Evolutionary conservation across 2,329 filamentous ascomycete genomes (phyloP), one percentile per base, ranked within the genome.

Genomic region (Aspergillus quadricinctus): DNA sequence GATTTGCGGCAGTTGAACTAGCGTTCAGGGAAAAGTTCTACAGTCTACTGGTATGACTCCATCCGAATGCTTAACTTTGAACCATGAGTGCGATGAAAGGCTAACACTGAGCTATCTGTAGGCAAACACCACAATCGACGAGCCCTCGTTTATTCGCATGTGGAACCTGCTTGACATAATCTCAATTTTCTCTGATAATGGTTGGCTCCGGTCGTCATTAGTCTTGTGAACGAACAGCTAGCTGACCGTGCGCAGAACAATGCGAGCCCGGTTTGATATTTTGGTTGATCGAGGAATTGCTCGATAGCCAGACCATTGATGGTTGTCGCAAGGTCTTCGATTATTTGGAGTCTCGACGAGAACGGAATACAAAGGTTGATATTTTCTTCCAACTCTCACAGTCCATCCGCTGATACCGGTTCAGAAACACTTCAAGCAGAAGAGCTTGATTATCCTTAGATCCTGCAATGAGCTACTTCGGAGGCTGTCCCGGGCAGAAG

Each of bases 131-230:
- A 79, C 84, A 8, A 96, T 97, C 64, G 83, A 91, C 40, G 85
- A 89, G 27, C 85, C 90, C 45, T 81, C 83, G 0, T 96, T 97
- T 67, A 86, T 91, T 50, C 83, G 86, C 58, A 84, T 97, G 61
- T 99, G 93, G 93, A 94, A 97, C 69, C 80, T 99, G 4, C 83
- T 99, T 56, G 95, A 99, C 69, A 86, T 97, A 45, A 80, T 97
- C n/a, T 88, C 89, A 0, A 86, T 95, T 40, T 86, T 96, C 59
- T 92, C 91, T 58, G 93, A 96, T 69, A 84, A 87, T 69, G 88
- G 88, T 79, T 82, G 81, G 77, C 86, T 17, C 79, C 70, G 28
- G 48, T 8, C 49, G 29, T 31, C 14, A 19, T 46, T 43, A 40
- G 48, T 48, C 25, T 50, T 43, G 28, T 23, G 31, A 17, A n/a